Evolutionary conservation across 208 protist species (phyloP).

Genomic region (Acanthamoeba royreba): DNA sequence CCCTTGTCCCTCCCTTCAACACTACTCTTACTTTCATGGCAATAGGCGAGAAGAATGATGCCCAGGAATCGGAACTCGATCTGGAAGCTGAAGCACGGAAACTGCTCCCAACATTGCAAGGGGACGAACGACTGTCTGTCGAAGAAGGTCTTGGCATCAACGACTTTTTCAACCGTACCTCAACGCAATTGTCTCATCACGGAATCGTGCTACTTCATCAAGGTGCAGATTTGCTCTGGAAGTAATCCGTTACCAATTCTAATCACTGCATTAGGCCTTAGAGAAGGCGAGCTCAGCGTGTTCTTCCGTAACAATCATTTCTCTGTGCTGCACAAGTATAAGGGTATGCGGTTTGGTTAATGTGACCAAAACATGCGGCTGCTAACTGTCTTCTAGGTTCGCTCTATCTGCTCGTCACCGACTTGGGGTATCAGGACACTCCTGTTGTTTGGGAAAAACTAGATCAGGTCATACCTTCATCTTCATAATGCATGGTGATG

Average conservation of each 20-base stretch:
- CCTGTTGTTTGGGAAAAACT: constrained; percentile 34
- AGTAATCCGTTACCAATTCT: too few relatives aligned
- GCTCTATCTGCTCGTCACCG: background rate
- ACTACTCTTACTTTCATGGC: background rate
- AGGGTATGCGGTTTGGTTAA: background rate
- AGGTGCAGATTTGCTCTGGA: background rate
- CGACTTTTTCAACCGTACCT: background rate
- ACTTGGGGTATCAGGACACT: background rate
- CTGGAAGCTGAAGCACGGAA: background rate
- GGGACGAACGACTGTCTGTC: background rate
- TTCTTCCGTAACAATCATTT: constrained; percentile 44
- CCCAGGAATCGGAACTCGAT: background rate
- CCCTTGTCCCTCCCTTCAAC: background rate
- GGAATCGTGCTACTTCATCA: background rate
- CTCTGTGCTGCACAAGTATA: background rate
- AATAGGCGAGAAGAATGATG: background rate
- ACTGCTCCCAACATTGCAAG: background rate
- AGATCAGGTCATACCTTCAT: background rate
- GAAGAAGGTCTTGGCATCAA: background rate
- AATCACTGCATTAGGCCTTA: background rate
- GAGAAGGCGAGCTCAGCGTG: constrained; percentile 4
- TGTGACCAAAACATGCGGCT: too few relatives aligned
- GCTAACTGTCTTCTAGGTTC: background rate
- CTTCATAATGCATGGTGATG: background rate
- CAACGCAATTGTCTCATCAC: background rate